phyloP scores from a whole-genome alignment of 1,284 basidiomycete species.

The Ustilago lituana region DNA sequence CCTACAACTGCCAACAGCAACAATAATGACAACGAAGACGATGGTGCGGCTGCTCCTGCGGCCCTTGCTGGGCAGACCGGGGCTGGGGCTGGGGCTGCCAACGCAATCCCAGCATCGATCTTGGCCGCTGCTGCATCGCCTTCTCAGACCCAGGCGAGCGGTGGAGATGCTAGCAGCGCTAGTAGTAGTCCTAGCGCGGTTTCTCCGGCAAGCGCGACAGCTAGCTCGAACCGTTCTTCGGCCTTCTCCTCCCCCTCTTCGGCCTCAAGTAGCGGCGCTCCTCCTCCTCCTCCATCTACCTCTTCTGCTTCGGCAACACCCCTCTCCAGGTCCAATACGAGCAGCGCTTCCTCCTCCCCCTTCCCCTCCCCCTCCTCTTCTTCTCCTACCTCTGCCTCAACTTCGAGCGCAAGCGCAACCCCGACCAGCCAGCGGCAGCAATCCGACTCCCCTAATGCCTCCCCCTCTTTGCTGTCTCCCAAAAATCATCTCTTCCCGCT shows the following conservation, averaged over 20 bases:
- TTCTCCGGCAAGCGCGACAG: neutral
- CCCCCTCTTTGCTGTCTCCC: neutral
- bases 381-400: neutral
- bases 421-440: too few relatives aligned
- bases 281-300: neutral
- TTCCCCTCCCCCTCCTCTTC: slow-evolving; percentile 1
- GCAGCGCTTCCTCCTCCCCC: too few relatives aligned
- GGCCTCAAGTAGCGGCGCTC: too few relatives aligned
- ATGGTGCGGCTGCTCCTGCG: too few relatives aligned
- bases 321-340: slow-evolving; percentile 7
- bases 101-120: slow-evolving; percentile 17
- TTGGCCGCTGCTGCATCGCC: slow-evolving; percentile 14
- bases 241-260: neutral
- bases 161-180: neutral
- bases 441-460: too few relatives aligned
- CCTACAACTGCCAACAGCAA: neutral
- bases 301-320: neutral
- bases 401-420: too few relatives aligned
- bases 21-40: neutral
- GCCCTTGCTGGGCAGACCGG: too few relatives aligned
- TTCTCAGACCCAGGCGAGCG: too few relatives aligned
- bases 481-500: slow-evolving; percentile 38
- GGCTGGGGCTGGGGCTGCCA: too few relatives aligned
- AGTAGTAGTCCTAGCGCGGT: neutral
- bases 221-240: slow-evolving; percentile 5